Evolutionary conservation across 2,329 filamentous ascomycete genomes (phyloP).

Genomic region (Claviceps maximensis): DNA sequence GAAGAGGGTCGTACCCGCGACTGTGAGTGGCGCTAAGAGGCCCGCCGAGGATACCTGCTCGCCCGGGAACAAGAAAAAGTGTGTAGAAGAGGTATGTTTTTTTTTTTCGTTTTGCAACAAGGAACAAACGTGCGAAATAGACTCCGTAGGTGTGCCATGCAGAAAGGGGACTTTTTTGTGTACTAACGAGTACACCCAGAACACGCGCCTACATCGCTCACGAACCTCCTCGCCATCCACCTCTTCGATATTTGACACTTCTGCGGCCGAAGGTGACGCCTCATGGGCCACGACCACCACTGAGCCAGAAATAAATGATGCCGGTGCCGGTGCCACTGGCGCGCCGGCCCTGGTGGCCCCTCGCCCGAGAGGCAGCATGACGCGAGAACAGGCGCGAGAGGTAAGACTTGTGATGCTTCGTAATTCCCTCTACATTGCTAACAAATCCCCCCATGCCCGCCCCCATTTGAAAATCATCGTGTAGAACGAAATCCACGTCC

Average conservation of each 20-base stretch:
- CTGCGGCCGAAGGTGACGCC: conserved; percentile 31
- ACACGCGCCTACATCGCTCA: conserved; percentile 9
- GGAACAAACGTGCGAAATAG: not conserved
- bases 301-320: conserved; percentile 33
- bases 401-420: conserved; percentile 17
- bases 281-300: conserved; percentile 36
- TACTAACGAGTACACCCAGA: conserved; percentile 7
- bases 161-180: not conserved
- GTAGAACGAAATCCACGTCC: not conserved
- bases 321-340: conserved; percentile 2
- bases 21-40: conserved; percentile 14
- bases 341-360: conserved; percentile 3
- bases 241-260: conserved; percentile 38
- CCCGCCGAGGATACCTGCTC: conserved; percentile 12
- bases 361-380: conserved; percentile 19
- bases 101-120: not conserved
- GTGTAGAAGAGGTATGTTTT: conserved; percentile 19
- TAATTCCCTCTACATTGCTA: not conserved
- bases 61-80: conserved; percentile 19
- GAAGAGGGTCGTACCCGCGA: conserved; percentile 4
- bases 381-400: conserved; percentile 39
- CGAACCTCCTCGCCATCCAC: conserved; percentile 26
- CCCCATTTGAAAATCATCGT: not conserved
- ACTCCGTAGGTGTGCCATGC: not conserved
- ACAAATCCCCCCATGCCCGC: not conserved